A percentile compares a stretch with the other conserved stretches of the same genome.
Conservation (phyloP, 257 asterid genomes). For the Solanum microdontum region DNA sequence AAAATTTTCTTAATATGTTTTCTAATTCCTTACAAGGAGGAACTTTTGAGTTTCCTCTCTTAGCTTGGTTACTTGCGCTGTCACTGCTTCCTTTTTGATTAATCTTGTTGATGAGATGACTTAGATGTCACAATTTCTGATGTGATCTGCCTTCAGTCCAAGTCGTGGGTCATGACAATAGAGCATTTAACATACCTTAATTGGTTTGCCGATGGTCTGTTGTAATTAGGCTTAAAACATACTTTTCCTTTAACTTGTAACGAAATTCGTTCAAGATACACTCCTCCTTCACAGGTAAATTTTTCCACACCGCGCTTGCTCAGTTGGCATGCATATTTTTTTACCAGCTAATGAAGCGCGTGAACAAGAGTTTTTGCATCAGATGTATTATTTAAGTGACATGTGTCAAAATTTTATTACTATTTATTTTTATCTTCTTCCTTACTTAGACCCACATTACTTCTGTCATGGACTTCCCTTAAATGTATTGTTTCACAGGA, state of each 20-base stretch:
- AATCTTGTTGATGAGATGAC: not conserved
- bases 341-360: not conserved
- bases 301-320: not conserved
- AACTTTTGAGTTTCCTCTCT: not conserved
- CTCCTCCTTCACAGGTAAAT: not conserved
- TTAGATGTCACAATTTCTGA: not conserved
- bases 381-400: not conserved
- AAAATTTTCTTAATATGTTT: not conserved
- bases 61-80: not conserved
- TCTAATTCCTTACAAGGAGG: not conserved
- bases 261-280: not conserved
- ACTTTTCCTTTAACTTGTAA: not conserved
- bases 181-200: not conserved
- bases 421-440: not conserved
- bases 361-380: not conserved
- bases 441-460: not conserved
- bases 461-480: not conserved
- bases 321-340: not conserved
- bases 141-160: not conserved
- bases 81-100: not conserved
- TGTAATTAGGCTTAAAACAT: not conserved
- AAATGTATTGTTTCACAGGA: slow-evolving; percentile 31
- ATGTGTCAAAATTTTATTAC: not conserved
- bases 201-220: not conserved
- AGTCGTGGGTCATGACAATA: not conserved